These are phyloP conservation scores for Ustilago tritici DNA, from an alignment of 1,284 basidiomycete species.

Conservation along the genomic window DNA sequence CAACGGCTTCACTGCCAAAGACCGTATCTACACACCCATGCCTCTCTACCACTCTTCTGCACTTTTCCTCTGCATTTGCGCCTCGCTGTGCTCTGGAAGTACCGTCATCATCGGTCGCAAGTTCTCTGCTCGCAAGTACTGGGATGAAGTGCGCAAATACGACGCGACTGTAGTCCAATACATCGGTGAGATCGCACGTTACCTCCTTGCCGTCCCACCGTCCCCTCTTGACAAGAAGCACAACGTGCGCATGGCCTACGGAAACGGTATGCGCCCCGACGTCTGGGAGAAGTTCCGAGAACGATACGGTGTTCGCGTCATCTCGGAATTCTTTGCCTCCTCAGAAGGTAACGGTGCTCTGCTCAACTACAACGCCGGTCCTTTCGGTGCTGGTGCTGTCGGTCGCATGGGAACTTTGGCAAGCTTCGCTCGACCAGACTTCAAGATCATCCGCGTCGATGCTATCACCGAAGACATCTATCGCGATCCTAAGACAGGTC, in stretches of 20 bases:
- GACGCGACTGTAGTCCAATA: slow-evolving; percentile 70
- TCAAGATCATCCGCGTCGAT: slow-evolving; percentile 67
- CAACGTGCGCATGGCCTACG: slow-evolving; percentile 70
- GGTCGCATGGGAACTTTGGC: slow-evolving; percentile 63
- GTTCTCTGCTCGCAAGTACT: slow-evolving; percentile 69
- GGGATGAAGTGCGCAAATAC: slow-evolving; percentile 66
- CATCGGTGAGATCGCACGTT: slow-evolving; percentile 69
- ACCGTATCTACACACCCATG: slow-evolving; percentile 70
- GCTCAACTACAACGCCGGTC: slow-evolving; percentile 67
- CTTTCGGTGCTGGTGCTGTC: slow-evolving; percentile 69
- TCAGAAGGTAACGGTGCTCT: slow-evolving; percentile 68
- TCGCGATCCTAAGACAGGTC: slow-evolving; percentile 61
- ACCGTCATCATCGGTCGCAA: slow-evolving; percentile 70
- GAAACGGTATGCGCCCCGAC: slow-evolving; percentile 69
- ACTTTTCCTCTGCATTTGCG: slow-evolving; percentile 66
- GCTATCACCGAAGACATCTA: slow-evolving; percentile 69
- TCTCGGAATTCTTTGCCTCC: slow-evolving; percentile 69
- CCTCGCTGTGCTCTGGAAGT: slow-evolving; percentile 56
- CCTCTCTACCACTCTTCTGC: slow-evolving; percentile 67
- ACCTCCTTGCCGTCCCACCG: slow-evolving; percentile 68
- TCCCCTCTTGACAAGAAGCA: slow-evolving; percentile 67
- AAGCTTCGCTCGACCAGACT: slow-evolving; percentile 54
- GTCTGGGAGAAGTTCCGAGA: slow-evolving; percentile 70
- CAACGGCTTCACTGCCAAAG: slow-evolving; percentile 52
- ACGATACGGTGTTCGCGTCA: slow-evolving; percentile 63